phyloP scores from a whole-genome alignment of 2,329 filamentous ascomycete species.

The Coleophoma cylindrospora region DNA sequence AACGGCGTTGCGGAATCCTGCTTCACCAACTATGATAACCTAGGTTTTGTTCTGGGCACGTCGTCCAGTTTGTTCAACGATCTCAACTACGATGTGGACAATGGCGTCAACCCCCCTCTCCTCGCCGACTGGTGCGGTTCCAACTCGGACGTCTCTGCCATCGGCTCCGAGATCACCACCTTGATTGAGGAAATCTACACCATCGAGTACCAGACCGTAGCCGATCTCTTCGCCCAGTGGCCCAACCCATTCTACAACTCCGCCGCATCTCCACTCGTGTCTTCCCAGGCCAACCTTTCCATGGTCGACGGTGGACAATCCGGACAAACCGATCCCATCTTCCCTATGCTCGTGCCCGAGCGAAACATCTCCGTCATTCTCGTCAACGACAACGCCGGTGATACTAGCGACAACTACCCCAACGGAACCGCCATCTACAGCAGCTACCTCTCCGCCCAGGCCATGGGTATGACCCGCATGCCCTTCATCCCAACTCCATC shows the following conservation, averaged over 20 bases:
- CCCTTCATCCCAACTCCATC: constrained; percentile 32
- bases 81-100: constrained; percentile 9
- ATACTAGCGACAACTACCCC: constrained; percentile 34
- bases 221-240: constrained; percentile 14
- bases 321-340: constrained; percentile 37
- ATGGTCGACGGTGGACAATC: constrained; percentile 37
- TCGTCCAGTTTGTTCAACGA: constrained; percentile 33
- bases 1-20: constrained; percentile 33
- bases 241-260: constrained; percentile 40
- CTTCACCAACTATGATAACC: constrained; percentile 38
- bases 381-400: constrained; percentile 38
- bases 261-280: constrained; percentile 20
- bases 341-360: constrained; percentile 36
- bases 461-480: constrained; percentile 28
- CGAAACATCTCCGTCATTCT: constrained; percentile 35
- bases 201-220: constrained; percentile 22
- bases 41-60: constrained; percentile 39
- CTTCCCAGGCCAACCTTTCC: constrained; percentile 24
- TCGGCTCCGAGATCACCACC: constrained; percentile 4
- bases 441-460: constrained; percentile 8
- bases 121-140: constrained; percentile 6
- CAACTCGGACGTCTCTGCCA: not conserved
- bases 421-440: constrained; percentile 34
- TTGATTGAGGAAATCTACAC: constrained; percentile 19
- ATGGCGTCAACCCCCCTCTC: constrained; percentile 7